Conservation (phyloP, 805 yeast genomes). For the Yarrowia hollandica region DNA sequence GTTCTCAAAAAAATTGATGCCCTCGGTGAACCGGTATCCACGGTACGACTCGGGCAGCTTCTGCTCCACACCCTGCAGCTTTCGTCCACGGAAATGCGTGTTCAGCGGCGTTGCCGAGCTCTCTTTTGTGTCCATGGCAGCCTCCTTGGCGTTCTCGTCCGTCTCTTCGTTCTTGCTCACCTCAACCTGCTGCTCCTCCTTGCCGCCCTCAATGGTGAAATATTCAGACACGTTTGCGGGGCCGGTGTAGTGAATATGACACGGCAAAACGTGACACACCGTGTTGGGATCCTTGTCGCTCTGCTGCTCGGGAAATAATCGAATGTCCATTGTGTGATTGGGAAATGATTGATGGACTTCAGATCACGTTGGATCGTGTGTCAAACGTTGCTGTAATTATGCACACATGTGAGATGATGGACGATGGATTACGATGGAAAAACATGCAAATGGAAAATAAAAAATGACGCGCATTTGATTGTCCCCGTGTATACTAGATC, state of each 20-base stretch:
- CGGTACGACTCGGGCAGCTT: constrained; percentile 32
- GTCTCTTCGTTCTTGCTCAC: constrained; percentile 5
- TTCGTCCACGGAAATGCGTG: constrained; percentile 10
- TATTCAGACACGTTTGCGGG: constrained; percentile 35
- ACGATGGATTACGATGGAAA: not conserved
- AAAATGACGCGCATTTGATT: too few species aligned
- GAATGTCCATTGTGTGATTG: constrained; percentile 11
- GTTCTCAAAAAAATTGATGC: constrained; percentile 9
- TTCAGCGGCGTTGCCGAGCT: not conserved
- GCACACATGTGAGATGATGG: not conserved
- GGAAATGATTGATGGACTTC: too few species aligned
- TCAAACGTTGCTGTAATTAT: not conserved
- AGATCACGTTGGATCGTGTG: too few species aligned
- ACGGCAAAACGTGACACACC: constrained; percentile 36
- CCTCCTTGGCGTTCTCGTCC: not conserved
- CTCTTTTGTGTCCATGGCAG: not conserved
- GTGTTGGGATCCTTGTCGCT: constrained; percentile 24
- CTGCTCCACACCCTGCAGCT: constrained; percentile 25
- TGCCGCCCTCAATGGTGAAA: constrained; percentile 31
- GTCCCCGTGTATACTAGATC: too few species aligned
- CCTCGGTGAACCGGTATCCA: constrained; percentile 31
- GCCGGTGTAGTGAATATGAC: constrained; percentile 37
- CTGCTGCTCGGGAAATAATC: constrained; percentile 9
- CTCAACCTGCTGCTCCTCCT: not conserved
- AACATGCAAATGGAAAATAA: not conserved